Base-by-base conservation (phyloP, 2,329 filamentous ascomycete species). In the Aphanoascus verrucosus region DNA sequence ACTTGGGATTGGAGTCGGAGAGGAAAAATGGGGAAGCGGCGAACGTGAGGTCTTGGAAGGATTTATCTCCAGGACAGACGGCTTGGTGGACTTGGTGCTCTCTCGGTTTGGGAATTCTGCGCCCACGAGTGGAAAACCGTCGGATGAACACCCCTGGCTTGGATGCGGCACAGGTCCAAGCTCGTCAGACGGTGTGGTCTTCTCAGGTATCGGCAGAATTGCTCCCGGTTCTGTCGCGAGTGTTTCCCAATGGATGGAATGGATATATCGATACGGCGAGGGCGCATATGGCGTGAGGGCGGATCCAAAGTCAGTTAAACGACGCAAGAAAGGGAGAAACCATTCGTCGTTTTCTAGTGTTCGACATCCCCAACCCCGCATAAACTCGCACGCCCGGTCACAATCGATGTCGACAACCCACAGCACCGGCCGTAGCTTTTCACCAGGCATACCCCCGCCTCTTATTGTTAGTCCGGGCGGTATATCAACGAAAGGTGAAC, bases 11-110 rank as follows among this genome's bases (percentile, higher is more conserved):
- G 93, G 93, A 0, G 93, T 97, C 1, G 93, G 93, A 15, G 93
- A 97, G 67, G 93, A 97, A 71, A 88, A 96, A 53, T 85, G 89
- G 67, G 91, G 91, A 3, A 96, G 91, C 65, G 89, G 89, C 32
- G 91, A 97, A 72, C 78, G 91, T 62, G 91, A 94, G 62, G 91
- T 97, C 0, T 74, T 98, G 1, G 91, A 97, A 67, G 88, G 88
- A n/a, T 81, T 95, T 57, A 82, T 88, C 1, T 78, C 77, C 8
- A 77, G 86, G 53, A 86, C 88, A 20, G 84, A 93, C 49, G 93
- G 93, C 0, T 75, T 98, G 38, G 79, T 94, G 5, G 93, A 98
- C 68, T 69, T 97, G 47, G 75, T 96, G 41, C 89, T 96, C 2
- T 89, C 87, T 42, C 84, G 86, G 60, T 97, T 94, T 67, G 91